Evolutionary conservation across 345 rosid genomes (phyloP), one percentile per base, ranked within the genome.

Genomic region (Salix arbutifolia): DNA sequence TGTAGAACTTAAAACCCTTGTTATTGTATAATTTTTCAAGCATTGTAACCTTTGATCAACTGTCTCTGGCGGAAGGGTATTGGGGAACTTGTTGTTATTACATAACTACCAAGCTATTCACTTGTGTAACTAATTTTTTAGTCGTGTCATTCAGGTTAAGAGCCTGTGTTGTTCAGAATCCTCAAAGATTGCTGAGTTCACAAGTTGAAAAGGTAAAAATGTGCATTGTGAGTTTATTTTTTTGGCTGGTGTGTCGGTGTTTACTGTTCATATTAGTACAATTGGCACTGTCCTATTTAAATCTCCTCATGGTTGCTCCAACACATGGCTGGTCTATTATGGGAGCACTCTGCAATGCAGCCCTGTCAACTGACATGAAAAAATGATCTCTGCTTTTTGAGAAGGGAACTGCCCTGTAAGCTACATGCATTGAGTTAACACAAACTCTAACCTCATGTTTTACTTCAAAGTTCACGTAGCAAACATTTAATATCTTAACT

Each of bases 181-280:
- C 81, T 74, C 89, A 84, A 61, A 84, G 86, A 71, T 16, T 82
- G 81, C 88, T 72, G 76, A 85, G 37, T 72, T 78, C 90, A 18
- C 88, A 87, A 79, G 81, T 87, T 71, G 86, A 89, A 70, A 90
- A 91, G 97, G 99, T 95, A 87, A 84, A 69, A 18, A 52, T 18
- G 58, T 7, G n/a, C 6, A 10, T 0, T 65, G 33, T 12, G 9
- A 33, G 33, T 64, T 2, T 74, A 18, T 26, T 17, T 19, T 44
- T 31, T 4, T 12, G 13, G 48, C 35, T 74, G 31, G 46, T 44
- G 48, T 40, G 31, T 74, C 11, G 1, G 26, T 1, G 50, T 40
- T 53, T 7, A 73, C n/a, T 23, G 44, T 73, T 61, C 64, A 23
- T 25, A 25, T 52, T 21, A 16, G 60, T 21, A 48, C 65, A 56